Evolutionary conservation across 441 rosid genomes (phyloP).

Genomic region (Hura crepitans): DNA sequence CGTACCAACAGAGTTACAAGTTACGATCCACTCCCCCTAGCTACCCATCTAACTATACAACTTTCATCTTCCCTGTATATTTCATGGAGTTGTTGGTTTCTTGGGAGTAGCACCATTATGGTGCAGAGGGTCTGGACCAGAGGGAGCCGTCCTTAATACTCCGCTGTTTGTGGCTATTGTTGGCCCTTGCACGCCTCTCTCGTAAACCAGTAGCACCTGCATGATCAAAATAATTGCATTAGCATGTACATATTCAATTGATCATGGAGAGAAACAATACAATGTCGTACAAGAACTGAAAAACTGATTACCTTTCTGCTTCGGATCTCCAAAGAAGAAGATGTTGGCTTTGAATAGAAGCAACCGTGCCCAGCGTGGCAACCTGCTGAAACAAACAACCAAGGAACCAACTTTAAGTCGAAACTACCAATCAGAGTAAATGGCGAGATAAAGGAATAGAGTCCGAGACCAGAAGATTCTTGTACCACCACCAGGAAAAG

Average conservation of each 20-base stretch:
- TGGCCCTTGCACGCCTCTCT: no score
- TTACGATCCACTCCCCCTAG: no score
- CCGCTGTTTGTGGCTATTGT: conserved; percentile 8
- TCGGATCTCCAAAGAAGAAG: conserved; percentile 5
- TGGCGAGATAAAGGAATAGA: not conserved
- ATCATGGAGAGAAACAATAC: not conserved
- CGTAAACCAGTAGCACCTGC: conserved; percentile 2
- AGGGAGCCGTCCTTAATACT: conserved; percentile 55
- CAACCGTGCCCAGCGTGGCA: conserved; percentile 27
- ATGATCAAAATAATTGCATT: not conserved
- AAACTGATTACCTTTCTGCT: conserved; percentile 39
- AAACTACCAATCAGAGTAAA: not conserved
- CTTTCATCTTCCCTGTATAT: not conserved
- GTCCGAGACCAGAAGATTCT: conserved; percentile 31
- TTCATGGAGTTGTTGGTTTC: conserved; percentile 50
- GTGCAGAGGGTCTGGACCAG: conserved; percentile 79
- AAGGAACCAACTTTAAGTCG: not conserved
- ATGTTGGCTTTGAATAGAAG: conserved; percentile 16
- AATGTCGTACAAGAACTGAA: no score
- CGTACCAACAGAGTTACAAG: not conserved
- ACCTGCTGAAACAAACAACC: conserved; percentile 21
- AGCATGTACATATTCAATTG: not conserved
- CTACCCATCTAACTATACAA: not conserved
- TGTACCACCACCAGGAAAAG: conserved; percentile 32
- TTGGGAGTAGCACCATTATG: conserved; percentile 58